A percentile compares a stretch with the other conserved stretches of the same genome.
Conservation (phyloP, 805 yeast genomes). For the Candida caryicola region DNA sequence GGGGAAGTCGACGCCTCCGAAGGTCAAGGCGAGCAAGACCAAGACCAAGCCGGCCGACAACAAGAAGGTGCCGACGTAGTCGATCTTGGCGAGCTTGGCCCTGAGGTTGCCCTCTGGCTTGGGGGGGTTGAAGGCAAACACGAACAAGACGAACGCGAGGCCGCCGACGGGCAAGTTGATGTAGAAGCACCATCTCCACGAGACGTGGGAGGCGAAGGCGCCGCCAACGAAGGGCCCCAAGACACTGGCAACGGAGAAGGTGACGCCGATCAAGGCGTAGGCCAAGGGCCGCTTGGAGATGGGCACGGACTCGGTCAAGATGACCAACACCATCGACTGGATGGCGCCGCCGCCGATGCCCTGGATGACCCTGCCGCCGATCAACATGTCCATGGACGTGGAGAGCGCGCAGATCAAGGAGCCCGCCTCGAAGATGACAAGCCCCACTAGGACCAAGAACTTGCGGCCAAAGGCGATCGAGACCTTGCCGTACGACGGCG, state of each 20-base stretch:
- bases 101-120: slow-evolving; percentile 36
- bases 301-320: slow-evolving; percentile 56
- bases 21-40: slow-evolving; percentile 47
- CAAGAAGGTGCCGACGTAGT: slow-evolving; percentile 47
- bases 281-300: slow-evolving; percentile 35
- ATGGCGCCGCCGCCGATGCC: slow-evolving; percentile 75
- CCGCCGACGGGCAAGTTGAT: slow-evolving; percentile 69
- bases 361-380: slow-evolving; percentile 68
- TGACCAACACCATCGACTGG: slow-evolving; percentile 53
- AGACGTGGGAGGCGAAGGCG: slow-evolving; percentile 52
- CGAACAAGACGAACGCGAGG: slow-evolving; percentile 35
- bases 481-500: slow-evolving; percentile 57
- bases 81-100: slow-evolving; percentile 42
- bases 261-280: slow-evolving; percentile 37
- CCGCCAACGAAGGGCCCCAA: slow-evolving; percentile 69
- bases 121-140: slow-evolving; percentile 47
- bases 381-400: slow-evolving; percentile 53
- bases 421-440: slow-evolving; percentile 58
- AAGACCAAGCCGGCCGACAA: slow-evolving; percentile 44
- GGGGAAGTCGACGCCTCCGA: slow-evolving; percentile 50
- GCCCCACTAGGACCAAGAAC: slow-evolving; percentile 44
- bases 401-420: slow-evolving; percentile 59
- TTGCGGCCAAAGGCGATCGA: slow-evolving; percentile 59
- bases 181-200: slow-evolving; percentile 81
- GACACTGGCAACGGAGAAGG: slow-evolving; percentile 50